phyloP scores from a whole-genome alignment of 257 asterid species.

The Primulina tabacum region DNA sequence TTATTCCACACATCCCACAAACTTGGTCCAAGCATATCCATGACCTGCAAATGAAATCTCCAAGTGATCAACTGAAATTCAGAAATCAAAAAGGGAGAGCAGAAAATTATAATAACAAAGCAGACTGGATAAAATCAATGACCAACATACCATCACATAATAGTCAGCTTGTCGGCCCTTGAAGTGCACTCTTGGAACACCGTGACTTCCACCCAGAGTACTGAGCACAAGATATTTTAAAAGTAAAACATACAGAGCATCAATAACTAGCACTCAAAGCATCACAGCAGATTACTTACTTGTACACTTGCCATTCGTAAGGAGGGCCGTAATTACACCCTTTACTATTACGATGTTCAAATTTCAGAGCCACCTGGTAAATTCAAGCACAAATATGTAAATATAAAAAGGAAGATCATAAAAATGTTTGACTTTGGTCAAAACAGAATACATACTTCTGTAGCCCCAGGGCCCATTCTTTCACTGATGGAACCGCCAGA shows the following conservation, averaged over 20 bases:
- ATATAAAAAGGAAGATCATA: conserved; percentile 7
- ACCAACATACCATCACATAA: conserved; percentile 63
- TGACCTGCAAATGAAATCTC: conserved; percentile 52
- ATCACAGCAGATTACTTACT: conserved; percentile 39
- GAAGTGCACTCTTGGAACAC: conserved; percentile 85
- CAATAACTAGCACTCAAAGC: conserved; percentile 12
- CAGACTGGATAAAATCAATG: not conserved
- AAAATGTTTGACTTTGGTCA: not conserved
- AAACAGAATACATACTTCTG: conserved; percentile 41
- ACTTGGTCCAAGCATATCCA: conserved; percentile 82
- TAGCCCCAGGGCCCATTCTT: conserved; percentile 60
- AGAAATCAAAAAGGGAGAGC: conserved; percentile 5
- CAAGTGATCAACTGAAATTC: conserved; percentile 5
- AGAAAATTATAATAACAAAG: not conserved
- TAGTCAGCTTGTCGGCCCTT: conserved; percentile 81
- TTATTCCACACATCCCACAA: conserved; percentile 94
- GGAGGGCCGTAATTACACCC: conserved; percentile 87
- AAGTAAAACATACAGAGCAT: conserved; percentile 11
- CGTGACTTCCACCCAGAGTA: conserved; percentile 78
- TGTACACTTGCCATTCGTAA: conserved; percentile 82
- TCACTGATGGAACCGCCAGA: conserved; percentile 45
- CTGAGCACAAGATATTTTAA: conserved; percentile 36
- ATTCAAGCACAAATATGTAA: conserved; percentile 17
- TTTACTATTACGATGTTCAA: conserved; percentile 79
- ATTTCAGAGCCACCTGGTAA: conserved; percentile 77